Evolutionary conservation across 75 land plant genomes (phyloP).

Genomic region (Azolla pinnata): DNA sequence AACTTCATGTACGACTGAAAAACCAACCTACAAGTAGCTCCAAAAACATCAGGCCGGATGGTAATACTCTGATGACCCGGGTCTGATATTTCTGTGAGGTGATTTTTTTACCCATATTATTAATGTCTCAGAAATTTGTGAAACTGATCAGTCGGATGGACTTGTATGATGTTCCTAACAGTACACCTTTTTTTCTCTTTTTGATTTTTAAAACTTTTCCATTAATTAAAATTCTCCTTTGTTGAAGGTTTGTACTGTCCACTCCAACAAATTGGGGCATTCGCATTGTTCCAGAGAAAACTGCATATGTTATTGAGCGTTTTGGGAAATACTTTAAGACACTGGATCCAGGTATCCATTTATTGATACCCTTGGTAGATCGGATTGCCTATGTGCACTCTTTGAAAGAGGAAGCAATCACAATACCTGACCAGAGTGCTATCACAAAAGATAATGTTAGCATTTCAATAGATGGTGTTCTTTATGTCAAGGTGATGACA

Average conservation of each 20-base stretch:
- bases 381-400: conserved; percentile 91
- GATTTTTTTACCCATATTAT: no score
- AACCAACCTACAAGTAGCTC: no score
- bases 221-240: no score
- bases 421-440: conserved; percentile 78
- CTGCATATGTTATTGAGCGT: conserved; percentile 73
- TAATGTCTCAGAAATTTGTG: no score
- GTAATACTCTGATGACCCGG: no score
- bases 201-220: no score
- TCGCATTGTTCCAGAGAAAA: conserved; percentile 85
- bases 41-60: no score
- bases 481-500: conserved; percentile 63
- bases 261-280: conserved; percentile 86
- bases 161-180: no score
- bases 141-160: no score
- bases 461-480: conserved; percentile 75
- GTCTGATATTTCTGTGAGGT: no score
- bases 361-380: conserved; percentile 74
- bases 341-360: conserved; percentile 62
- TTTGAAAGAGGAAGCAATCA: conserved; percentile 88
- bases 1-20: no score
- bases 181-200: no score
- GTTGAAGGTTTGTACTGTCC: conserved; percentile 31
- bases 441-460: conserved; percentile 92
- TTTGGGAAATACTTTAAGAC: conserved; percentile 81